Base-by-base conservation (phyloP, 768 basidiomycete genomes). In the Pisolithus tinctorius region DNA sequence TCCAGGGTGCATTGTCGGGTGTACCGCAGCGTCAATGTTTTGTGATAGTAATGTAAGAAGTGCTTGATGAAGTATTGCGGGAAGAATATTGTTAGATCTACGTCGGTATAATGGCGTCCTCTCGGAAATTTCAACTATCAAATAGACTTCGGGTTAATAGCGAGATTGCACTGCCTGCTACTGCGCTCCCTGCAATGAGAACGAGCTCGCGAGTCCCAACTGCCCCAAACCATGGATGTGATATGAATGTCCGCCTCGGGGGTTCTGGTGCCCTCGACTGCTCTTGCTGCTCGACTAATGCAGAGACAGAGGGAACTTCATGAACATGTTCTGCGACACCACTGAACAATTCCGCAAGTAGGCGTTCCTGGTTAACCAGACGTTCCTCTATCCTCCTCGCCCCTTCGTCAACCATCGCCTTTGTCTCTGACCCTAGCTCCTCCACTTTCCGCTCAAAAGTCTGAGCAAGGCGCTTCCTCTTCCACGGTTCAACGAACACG, bases 401-500 rank as follows among this genome's bases (percentile, higher is more conserved):
- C 58, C 74, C 77, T 6, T 66, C 70, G 50, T 76, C 74, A 49
- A 86, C 60, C 60, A 74, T 66, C 36, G 60, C 65, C 48, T 70
- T 76, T 1, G 64, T 68, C 57, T 68, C 67, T 1, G 45, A 52
- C 40, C 74, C 69, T 55, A 84, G 81, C 53, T 84, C 79, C 53
- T 66, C 63, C 31, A 95, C 81, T 70, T 92, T 86, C 62, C 75
- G 80, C 71, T 97, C 95, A 55, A 99, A 90, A 29, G 89, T 88
- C 68, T 89, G 81, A 6, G 91, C 88, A 63, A 99, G 71, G 59
- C 84, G 74, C 59, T 81, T 78, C 55, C 96, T 78, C 70, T 97
- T 97, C 91, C 93, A 99, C 0, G 96, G 96, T 67, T 99, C 96
- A 49, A 99, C 92, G 47, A 95, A 69, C 13, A 89, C 65, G 57